Percentiles rank a stretch among this genome's conserved stretches.
Conservation (phyloP, 805 yeast genomes). For the Yamadazyma paraphyllophila region DNA sequence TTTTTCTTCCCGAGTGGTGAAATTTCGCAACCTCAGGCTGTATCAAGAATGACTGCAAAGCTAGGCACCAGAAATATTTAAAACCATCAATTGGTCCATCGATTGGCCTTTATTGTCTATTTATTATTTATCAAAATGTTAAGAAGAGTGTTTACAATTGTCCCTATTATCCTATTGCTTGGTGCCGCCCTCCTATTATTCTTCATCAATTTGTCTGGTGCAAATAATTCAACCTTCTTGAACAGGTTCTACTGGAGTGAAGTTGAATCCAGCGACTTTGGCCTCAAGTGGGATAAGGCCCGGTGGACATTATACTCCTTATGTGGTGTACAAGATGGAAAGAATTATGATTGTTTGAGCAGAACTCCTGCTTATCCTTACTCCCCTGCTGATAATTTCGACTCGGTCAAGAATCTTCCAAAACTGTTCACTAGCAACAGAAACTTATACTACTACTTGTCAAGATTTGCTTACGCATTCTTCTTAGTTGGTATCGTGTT, state of each 20-base stretch:
- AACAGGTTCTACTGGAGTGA: slow-evolving; percentile 27
- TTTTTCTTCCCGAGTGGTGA: not conserved
- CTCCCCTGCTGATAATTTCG: slow-evolving; percentile 29
- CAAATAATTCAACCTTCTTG: slow-evolving; percentile 19
- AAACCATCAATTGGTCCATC: not conserved
- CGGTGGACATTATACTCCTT: slow-evolving; percentile 30
- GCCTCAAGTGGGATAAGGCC: slow-evolving; percentile 14
- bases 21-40: slow-evolving; percentile 3
- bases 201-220: slow-evolving; percentile 29
- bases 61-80: slow-evolving; percentile 2
- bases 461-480: slow-evolving; percentile 65
- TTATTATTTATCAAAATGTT: slow-evolving; percentile 11
- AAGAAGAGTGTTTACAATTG: slow-evolving; percentile 20
- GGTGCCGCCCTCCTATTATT: slow-evolving; percentile 23
- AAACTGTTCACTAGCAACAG: slow-evolving; percentile 45
- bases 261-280: slow-evolving; percentile 16
- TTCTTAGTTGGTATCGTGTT: slow-evolving; percentile 59
- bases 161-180: slow-evolving; percentile 23
- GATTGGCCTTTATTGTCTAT: not conserved
- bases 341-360: slow-evolving; percentile 19
- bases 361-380: slow-evolving; percentile 29
- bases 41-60: slow-evolving; percentile 2
- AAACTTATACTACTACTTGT: slow-evolving; percentile 57
- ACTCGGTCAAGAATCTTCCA: slow-evolving; percentile 41
- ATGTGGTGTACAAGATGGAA: slow-evolving; percentile 22